A percentile compares a stretch with the other conserved stretches of the same genome.
phyloP scores from a whole-genome alignment of 768 basidiomycete genomes.

The Macrolepiota albuminosa region DNA sequence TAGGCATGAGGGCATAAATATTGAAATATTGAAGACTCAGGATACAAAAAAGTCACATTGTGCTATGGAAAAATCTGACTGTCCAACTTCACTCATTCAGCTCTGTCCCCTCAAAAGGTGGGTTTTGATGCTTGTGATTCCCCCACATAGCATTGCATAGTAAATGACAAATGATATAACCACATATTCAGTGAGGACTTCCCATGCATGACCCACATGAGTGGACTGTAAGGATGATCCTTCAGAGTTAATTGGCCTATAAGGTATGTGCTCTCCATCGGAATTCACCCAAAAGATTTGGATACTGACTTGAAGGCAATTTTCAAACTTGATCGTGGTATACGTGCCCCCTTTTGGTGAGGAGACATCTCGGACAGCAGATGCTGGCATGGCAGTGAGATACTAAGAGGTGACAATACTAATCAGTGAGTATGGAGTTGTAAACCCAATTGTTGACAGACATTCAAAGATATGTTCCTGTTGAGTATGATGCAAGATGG shows the following conservation, averaged over 20 bases:
- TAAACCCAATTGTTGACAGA: not conserved
- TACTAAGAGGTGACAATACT: not conserved
- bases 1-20: not conserved
- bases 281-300: no score
- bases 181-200: not conserved
- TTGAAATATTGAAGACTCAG: not conserved
- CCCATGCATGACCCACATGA: no score
- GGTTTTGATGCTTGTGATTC: not conserved
- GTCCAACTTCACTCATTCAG: no score
- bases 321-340: no score
- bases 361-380: not conserved
- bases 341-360: no score
- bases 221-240: no score
- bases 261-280: no score
- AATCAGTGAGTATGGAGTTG: not conserved
- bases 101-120: not conserved
- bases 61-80: no score
- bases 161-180: constrained; percentile 4
- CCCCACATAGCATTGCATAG: not conserved
- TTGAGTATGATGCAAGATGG: not conserved
- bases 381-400: not conserved
- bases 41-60: not conserved
- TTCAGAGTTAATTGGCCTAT: no score
- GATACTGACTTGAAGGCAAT: no score
- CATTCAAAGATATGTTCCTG: not conserved